Percentiles rank a stretch among this genome's conserved stretches.
These are phyloP conservation scores for Caloboletus firmus DNA, from an alignment of 1,284 basidiomycete species.

Conservation along the genomic window DNA sequence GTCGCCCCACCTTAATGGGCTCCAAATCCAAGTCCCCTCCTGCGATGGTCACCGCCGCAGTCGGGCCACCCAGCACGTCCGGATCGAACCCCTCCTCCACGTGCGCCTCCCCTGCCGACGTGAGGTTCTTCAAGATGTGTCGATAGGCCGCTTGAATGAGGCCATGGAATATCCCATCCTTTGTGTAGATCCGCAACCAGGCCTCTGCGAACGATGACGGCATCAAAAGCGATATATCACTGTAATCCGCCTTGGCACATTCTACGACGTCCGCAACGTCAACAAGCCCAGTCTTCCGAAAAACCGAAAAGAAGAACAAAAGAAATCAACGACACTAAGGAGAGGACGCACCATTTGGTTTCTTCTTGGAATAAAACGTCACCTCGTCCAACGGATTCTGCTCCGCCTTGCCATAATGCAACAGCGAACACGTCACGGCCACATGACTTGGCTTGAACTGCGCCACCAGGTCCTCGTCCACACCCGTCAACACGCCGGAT, in stretches of 20 bases:
- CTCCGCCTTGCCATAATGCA: conserved; percentile 76
- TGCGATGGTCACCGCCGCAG: not conserved
- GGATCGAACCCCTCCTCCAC: conserved; percentile 16
- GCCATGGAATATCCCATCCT: conserved; percentile 51
- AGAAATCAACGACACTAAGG: too few species aligned
- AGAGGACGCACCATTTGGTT: conserved; percentile 47
- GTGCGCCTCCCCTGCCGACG: conserved; percentile 9
- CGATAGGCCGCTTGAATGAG: conserved; percentile 70
- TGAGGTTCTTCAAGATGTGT: conserved; percentile 43
- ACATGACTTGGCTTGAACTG: conserved; percentile 51
- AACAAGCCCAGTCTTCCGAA: not conserved
- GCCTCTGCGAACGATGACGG: conserved; percentile 65
- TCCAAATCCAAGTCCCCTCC: conserved; percentile 13
- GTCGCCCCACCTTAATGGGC: not conserved
- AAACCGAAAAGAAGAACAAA: too few species aligned
- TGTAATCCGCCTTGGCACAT: conserved; percentile 45
- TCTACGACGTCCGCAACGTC: conserved; percentile 33
- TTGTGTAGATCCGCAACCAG: conserved; percentile 64
- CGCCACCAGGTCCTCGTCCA: conserved; percentile 35
- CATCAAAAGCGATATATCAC: conserved; percentile 63
- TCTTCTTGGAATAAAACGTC: conserved; percentile 72
- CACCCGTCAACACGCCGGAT: conserved; percentile 21
- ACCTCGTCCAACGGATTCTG: conserved; percentile 66
- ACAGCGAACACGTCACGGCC: conserved; percentile 57
- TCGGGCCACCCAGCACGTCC: conserved; percentile 1